Evolutionary conservation across 139 green algal genomes (phyloP), one percentile per base, ranked within the genome.

Genomic region (Coelastrella sp.): DNA sequence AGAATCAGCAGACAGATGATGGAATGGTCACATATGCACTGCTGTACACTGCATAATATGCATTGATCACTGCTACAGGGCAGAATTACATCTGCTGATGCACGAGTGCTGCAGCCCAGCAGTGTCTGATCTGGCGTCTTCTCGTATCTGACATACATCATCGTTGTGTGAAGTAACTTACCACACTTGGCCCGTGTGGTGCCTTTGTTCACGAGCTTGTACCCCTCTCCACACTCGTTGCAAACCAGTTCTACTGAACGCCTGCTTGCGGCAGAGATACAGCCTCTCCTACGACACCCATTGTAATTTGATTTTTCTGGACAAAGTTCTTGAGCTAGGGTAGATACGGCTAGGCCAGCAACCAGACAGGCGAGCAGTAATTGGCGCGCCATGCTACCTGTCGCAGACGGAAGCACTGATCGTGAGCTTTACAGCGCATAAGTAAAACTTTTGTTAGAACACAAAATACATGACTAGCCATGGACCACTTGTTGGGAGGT

Each of bases 161-260:
- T 15, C 17, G 17, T 32, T 6, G 19, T 34, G 17, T n/a, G 30
- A 64, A 21, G 6, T 37, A 77, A 30, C 72, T 66, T 17, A 80
- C 72, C 45, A 30, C 72, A 80, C 21, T 66, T 64, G 23, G 72
- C 72, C 15, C 27, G 45, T 30, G 30, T n/a, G n/a, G 43, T 80
- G 45, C 48, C 48, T 53, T 50, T 5, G 48, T 66, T 66, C 3
- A 80, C 72, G 34, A 80, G 72, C 27, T 23, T 71, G 75, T 82
- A 82, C n/a, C 75, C 75, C 35, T 69, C 51, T 64, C 75, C 75
- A n/a, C 75, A 82, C 34, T 69, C 51, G 32, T 69, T 25, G 17
- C 75, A 82, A 19, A 82, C 53, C 4, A 71, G 35, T 5, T 43
- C 51, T 27, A 53, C 40, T 45, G 27, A 9, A 5, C 75, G 37